phyloP scores from a whole-genome alignment of 106 monocot species.

The Apostasia ramifera region DNA sequence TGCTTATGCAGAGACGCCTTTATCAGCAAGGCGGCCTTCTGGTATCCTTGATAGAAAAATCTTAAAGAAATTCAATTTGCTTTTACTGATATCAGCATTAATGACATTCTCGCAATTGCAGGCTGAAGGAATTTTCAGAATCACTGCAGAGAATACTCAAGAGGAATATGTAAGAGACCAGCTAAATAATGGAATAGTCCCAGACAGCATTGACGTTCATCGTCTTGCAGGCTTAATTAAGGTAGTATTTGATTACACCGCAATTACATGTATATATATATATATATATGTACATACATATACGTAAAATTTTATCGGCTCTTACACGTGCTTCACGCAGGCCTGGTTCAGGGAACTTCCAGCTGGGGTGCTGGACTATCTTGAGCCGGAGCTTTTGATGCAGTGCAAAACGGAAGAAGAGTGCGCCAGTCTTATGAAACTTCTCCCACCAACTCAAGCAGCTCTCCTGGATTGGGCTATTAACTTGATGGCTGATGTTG shows the following conservation, averaged over 20 bases:
- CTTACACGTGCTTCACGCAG: slow-evolving; percentile 18
- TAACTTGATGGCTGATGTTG: slow-evolving; percentile 74
- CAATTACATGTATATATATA: not conserved
- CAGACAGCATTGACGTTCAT: slow-evolving; percentile 56
- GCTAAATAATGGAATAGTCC: slow-evolving; percentile 44
- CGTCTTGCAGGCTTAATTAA: slow-evolving; percentile 56
- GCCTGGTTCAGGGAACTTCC: slow-evolving; percentile 84
- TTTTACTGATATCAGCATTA: slow-evolving; percentile 2
- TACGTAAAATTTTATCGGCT: not conserved
- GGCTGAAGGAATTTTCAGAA: slow-evolving; percentile 63
- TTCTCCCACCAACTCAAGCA: slow-evolving; percentile 41
- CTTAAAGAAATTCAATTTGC: not conserved
- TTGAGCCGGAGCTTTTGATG: slow-evolving; percentile 54
- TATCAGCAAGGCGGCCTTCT: slow-evolving; percentile 46
- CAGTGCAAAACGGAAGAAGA: slow-evolving; percentile 64
- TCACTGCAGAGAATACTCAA: slow-evolving; percentile 46
- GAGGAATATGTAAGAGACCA: slow-evolving; percentile 60
- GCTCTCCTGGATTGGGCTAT: slow-evolving; percentile 70
- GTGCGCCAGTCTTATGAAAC: slow-evolving; percentile 38
- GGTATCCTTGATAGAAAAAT: slow-evolving; percentile 12
- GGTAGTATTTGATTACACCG: slow-evolving; percentile 13
- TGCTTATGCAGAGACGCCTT: slow-evolving; percentile 43
- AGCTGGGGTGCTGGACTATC: slow-evolving; percentile 49
- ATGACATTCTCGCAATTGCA: slow-evolving; percentile 15
- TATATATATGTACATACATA: too few relatives aligned